A percentile compares a stretch with the other conserved stretches of the same genome.
phyloP scores from a whole-genome alignment of 2,329 filamentous ascomycete genomes.

The Bipolaris bicolor region DNA sequence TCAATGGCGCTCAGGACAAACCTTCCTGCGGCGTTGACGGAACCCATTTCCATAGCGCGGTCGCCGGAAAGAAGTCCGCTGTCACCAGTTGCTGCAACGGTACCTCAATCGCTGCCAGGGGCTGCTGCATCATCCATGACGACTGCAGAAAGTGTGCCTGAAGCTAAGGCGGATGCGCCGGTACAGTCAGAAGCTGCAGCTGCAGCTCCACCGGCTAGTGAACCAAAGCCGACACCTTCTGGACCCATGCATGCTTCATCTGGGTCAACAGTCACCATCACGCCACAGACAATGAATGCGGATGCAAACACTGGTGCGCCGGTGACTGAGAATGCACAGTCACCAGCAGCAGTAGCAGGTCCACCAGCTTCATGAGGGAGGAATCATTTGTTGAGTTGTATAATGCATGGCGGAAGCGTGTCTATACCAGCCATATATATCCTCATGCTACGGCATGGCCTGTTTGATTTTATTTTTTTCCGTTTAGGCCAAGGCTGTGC shows the following conservation, averaged over 20 bases:
- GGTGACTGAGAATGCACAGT: neutral
- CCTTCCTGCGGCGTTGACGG: conserved; percentile 20
- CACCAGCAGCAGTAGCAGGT: neutral
- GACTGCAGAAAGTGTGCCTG: neutral
- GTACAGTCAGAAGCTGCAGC: neutral
- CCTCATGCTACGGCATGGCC: neutral
- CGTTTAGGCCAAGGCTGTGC: neutral
- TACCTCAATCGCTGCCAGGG: neutral
- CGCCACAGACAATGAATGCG: conserved; percentile 5
- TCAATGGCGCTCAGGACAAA: conserved; percentile 10
- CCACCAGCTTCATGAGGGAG: conserved; percentile 4
- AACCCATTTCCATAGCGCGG: conserved; percentile 18
- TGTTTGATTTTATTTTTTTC: neutral
- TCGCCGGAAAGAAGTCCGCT: conserved; percentile 15
- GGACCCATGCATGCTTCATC: conserved; percentile 13
- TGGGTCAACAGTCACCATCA: conserved; percentile 13
- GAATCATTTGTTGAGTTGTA: neutral
- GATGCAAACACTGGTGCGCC: neutral
- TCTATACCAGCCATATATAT: neutral
- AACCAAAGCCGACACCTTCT: conserved; percentile 3
- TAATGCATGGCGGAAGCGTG: conserved; percentile 1
- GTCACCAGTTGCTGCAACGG: conserved; percentile 2
- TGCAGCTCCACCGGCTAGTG: neutral
- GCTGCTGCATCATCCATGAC: neutral
- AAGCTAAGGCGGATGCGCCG: neutral